phyloP scores from a whole-genome alignment of 148 eudicot species.

The Rhododendron mucronatum region DNA sequence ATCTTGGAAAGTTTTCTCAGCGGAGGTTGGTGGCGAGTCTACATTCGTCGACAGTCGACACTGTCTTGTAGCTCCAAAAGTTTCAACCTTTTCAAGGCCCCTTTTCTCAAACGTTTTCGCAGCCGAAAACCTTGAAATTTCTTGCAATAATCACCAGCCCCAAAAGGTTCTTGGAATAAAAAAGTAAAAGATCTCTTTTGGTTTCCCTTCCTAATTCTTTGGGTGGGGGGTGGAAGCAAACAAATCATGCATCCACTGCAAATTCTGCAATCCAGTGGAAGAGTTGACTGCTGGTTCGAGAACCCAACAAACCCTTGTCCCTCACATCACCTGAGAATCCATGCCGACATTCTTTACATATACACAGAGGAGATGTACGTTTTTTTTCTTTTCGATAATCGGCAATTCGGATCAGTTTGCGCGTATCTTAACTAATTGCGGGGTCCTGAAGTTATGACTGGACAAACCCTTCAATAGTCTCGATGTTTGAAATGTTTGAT shows the following conservation, averaged over 20 bases:
- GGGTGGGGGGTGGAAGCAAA: background rate
- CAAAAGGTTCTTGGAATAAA: background rate
- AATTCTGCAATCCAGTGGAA: background rate
- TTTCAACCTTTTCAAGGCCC: background rate
- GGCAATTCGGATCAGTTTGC: fast-evolving
- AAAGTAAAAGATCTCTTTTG: background rate
- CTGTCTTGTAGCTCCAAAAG: background rate
- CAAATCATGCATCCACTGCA: background rate
- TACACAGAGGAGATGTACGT: background rate
- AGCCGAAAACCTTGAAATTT: background rate
- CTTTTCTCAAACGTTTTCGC: background rate
- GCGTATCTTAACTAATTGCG: no score
- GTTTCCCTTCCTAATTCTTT: background rate
- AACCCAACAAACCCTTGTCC: background rate
- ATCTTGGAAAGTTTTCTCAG: background rate
- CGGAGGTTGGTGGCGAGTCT: background rate
- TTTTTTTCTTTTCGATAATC: no score
- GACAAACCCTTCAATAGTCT: fast-evolving
- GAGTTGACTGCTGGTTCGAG: background rate
- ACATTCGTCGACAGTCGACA: background rate
- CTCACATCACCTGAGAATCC: background rate
- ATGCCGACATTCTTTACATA: background rate
- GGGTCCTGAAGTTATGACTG: no score
- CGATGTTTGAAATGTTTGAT: no score
- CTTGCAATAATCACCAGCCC: background rate